Conservation (phyloP, 768 basidiomycete species). For the Leccinellum rugosiceps region DNA sequence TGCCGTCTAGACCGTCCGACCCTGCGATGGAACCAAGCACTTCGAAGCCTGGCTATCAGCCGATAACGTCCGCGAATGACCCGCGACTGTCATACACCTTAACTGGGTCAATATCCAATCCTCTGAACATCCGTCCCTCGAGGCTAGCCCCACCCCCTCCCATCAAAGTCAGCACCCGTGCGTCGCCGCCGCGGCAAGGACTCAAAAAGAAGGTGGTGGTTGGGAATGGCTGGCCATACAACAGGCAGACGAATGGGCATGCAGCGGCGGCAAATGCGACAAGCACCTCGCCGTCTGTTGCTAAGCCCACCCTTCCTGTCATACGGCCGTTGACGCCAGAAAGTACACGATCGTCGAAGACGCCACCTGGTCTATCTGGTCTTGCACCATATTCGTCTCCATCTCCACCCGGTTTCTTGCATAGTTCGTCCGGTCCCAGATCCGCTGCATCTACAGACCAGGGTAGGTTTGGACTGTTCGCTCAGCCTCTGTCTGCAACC, state of each 20-base stretch:
- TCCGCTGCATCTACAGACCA: constrained; percentile 16
- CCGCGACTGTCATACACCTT: constrained; percentile 37
- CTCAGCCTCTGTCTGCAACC: constrained; percentile 16
- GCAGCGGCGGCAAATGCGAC: constrained; percentile 1
- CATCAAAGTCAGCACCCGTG: constrained; percentile 7
- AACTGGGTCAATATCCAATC: constrained; percentile 47
- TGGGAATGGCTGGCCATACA: constrained; percentile 49
- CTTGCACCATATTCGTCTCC: constrained; percentile 32
- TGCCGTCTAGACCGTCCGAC: constrained; percentile 20
- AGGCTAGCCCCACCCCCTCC: constrained; percentile 13
- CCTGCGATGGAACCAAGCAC: constrained; percentile 14
- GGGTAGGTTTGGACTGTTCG: constrained; percentile 17
- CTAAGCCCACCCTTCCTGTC: constrained; percentile 12
- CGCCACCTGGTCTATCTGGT: constrained; percentile 32
- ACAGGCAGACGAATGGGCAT: constrained; percentile 26
- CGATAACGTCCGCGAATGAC: constrained; percentile 29
- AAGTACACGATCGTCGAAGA: constrained; percentile 32
- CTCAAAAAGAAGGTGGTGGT: constrained; percentile 35
- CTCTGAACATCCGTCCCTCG: constrained; percentile 54
- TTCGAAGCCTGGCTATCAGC: constrained; percentile 25
- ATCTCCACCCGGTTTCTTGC: constrained; percentile 34
- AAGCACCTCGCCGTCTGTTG: constrained; percentile 15
- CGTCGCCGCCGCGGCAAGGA: constrained; percentile 12
- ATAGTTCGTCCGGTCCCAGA: constrained; percentile 28
- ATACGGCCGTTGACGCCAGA: constrained; percentile 27